These are phyloP conservation scores for Penicillium sp. DNA, from an alignment of 2,329 filamentous ascomycete species.

Conservation along the genomic window DNA sequence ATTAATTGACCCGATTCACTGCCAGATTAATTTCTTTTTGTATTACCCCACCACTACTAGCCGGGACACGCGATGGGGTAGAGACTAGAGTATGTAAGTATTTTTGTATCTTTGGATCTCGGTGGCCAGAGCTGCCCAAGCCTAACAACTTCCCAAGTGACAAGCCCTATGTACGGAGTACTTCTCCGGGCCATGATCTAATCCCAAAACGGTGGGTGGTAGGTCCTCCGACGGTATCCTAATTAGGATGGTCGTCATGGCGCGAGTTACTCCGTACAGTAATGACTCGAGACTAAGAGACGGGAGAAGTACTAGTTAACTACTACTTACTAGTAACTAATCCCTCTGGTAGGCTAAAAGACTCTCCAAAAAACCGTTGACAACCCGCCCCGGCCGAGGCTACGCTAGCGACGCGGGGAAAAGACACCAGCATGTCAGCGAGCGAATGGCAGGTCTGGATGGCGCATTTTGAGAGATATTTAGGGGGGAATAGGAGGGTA, in stretches of 20 bases:
- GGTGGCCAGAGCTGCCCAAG: not conserved
- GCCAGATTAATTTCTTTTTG: not conserved
- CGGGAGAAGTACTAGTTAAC: too few species aligned
- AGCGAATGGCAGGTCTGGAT: not conserved
- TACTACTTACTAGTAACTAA: too few species aligned
- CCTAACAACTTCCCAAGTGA: not conserved
- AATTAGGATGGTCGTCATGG: constrained; percentile 7
- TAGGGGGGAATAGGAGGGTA: not conserved
- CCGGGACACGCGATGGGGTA: not conserved
- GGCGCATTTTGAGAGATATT: constrained; percentile 7
- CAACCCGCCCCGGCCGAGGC: constrained; percentile 14
- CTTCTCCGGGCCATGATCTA: not conserved
- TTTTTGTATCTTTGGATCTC: not conserved
- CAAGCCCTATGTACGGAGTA: too few species aligned
- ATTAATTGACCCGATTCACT: not conserved
- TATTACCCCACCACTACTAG: constrained; percentile 1
- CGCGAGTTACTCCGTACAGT: not conserved
- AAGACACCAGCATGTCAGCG: not conserved
- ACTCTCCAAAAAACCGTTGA: constrained; percentile 18
- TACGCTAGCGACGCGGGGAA: constrained; percentile 26
- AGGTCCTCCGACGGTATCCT: not conserved
- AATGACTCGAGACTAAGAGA: not conserved
- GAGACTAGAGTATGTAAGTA: too few species aligned
- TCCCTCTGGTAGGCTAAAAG: too few species aligned
- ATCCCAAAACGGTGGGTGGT: constrained; percentile 7